Evolutionary conservation across 164 flowering plant genomes (phyloP).

Genomic region (Stephania japonica): DNA sequence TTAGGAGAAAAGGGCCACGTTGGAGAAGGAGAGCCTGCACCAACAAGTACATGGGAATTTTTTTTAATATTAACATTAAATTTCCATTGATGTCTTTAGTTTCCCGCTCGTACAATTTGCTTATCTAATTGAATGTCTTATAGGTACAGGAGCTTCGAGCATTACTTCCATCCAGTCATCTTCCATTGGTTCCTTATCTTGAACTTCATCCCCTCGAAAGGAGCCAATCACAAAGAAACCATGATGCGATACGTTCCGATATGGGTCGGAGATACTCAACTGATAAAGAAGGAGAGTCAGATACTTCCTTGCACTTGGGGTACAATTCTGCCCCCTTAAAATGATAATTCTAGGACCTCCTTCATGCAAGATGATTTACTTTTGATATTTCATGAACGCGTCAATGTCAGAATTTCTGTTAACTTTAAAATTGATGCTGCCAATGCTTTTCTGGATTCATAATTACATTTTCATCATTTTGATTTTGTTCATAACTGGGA

Average conservation of each 20-base stretch:
- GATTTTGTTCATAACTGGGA: background rate
- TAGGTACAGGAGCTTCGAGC: slow-evolving; percentile 67
- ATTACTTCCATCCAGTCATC: slow-evolving; percentile 29
- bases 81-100: background rate
- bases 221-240: slow-evolving; percentile 22
- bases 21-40: slow-evolving; percentile 66
- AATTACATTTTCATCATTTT: background rate
- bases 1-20: slow-evolving; percentile 59
- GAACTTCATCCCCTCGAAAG: slow-evolving; percentile 33
- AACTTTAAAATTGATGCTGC: background rate
- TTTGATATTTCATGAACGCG: background rate
- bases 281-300: slow-evolving; percentile 51
- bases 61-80: background rate
- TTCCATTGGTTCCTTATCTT: slow-evolving; percentile 28
- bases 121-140: slow-evolving; percentile 15
- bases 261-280: slow-evolving; percentile 22
- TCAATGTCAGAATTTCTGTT: background rate
- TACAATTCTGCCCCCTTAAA: slow-evolving; percentile 20
- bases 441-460: background rate
- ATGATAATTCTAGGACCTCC: background rate
- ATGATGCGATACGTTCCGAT: slow-evolving; percentile 25
- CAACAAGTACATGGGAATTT: slow-evolving; percentile 42
- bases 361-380: background rate
- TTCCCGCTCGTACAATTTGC: background rate
- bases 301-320: slow-evolving; percentile 74